Percentiles rank a stretch among this genome's conserved stretches.
phyloP scores from a whole-genome alignment of 2,329 filamentous ascomycete species.

The Fusarium tricinctum region DNA sequence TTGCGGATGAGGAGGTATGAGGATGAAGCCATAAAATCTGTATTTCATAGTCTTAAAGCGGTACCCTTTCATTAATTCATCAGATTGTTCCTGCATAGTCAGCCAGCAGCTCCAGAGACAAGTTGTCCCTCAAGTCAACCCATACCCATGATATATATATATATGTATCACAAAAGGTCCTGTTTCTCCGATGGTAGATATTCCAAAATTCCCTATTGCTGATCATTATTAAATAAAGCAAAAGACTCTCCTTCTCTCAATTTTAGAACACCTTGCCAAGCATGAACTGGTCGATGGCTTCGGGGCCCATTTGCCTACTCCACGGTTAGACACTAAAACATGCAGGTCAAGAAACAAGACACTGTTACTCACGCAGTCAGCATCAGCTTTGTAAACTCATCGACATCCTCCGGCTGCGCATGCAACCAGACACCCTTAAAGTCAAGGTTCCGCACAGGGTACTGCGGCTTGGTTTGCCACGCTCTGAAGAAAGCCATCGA shows the following conservation, averaged over 20 bases:
- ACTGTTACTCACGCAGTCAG: conserved; percentile 54
- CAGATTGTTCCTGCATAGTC: not conserved
- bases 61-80: not conserved
- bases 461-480: conserved; percentile 61
- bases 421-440: conserved; percentile 57
- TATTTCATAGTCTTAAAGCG: not conserved
- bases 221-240: not conserved
- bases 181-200: not conserved
- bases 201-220: not conserved
- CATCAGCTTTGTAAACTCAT: conserved; percentile 58
- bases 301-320: conserved; percentile 54
- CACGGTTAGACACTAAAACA: conserved; percentile 4
- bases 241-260: not conserved
- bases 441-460: conserved; percentile 52
- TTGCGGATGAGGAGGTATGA: conserved; percentile 35
- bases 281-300: conserved; percentile 57
- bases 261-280: conserved; percentile 47
- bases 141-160: not conserved
- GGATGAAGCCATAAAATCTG: not conserved
- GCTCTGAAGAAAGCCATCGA: conserved; percentile 60
- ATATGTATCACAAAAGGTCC: not conserved
- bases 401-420: conserved; percentile 55
- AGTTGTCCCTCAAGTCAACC: not conserved
- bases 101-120: conserved; percentile 1
- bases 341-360: not conserved